Conservation (phyloP, 805 yeast genomes). For the Helenozyma rhizophorensis region DNA sequence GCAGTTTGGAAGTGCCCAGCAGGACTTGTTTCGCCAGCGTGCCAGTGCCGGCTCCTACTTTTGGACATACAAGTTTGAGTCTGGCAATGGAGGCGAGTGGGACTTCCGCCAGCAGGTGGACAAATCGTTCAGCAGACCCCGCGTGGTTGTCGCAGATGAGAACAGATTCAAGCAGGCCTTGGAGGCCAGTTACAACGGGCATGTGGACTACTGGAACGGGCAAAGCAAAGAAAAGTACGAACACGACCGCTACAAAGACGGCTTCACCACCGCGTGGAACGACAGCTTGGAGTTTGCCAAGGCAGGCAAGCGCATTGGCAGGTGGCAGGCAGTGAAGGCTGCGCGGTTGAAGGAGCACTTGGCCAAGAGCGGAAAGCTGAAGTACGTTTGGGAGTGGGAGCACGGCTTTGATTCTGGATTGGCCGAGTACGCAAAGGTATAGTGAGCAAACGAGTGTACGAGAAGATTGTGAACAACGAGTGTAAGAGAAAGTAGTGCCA, state of each 20-base stretch:
- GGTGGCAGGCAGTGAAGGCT: constrained; percentile 48
- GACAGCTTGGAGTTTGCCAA: constrained; percentile 69
- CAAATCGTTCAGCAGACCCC: constrained; percentile 22
- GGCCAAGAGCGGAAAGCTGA: constrained; percentile 48
- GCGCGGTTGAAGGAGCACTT: constrained; percentile 64
- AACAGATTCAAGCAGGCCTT: constrained; percentile 38
- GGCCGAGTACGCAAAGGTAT: constrained; percentile 34
- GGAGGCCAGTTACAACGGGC: constrained; percentile 38
- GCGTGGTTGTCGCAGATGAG: constrained; percentile 34
- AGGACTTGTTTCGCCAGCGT: constrained; percentile 41
- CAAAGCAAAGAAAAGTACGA: constrained; percentile 64
- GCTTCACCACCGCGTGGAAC: constrained; percentile 68
- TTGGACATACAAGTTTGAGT: constrained; percentile 86
- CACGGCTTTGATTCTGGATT: constrained; percentile 75
- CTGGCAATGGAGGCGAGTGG: constrained; percentile 97
- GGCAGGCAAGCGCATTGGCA: constrained; percentile 69
- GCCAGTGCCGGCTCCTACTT: constrained; percentile 74
- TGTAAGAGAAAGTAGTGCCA: too few relatives aligned
- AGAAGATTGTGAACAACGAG: too few relatives aligned
- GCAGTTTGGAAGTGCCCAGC: constrained; percentile 59
- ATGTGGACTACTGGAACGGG: constrained; percentile 64
- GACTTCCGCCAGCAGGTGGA: constrained; percentile 77
- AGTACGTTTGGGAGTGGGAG: constrained; percentile 81
- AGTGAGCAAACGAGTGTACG: too few relatives aligned
- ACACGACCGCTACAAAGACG: constrained; percentile 78